Conservation (phyloP, 139 green algal genomes). For the Closterium sp. region DNA sequence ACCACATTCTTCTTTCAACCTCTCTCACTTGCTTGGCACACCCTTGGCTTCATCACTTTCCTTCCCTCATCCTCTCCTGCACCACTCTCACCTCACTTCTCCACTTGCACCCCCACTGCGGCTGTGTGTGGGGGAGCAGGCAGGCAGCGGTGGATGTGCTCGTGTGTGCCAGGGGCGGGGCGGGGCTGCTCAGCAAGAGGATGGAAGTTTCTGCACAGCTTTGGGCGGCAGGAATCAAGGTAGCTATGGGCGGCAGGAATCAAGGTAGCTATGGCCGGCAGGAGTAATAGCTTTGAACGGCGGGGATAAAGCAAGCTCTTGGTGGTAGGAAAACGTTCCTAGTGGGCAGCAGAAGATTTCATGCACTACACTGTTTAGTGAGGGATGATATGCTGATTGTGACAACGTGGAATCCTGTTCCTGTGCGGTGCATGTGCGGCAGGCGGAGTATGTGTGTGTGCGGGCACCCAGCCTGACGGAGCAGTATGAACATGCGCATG, state of each 20-base stretch:
- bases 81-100: background rate
- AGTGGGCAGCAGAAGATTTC: background rate
- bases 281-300: background rate
- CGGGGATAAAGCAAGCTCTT: background rate
- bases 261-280: slow-evolving; percentile 14
- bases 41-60: background rate
- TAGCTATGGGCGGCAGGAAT: background rate
- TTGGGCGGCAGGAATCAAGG: slow-evolving; percentile 68
- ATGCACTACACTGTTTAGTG: background rate
- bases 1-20: background rate
- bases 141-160: slow-evolving; percentile 64
- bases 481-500: slow-evolving; percentile 79
- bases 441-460: slow-evolving; percentile 66
- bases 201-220: slow-evolving; percentile 66
- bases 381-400: background rate
- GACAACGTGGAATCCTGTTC: background rate
- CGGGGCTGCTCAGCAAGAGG: slow-evolving; percentile 68
- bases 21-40: background rate
- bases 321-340: too few relatives aligned
- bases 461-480: slow-evolving; percentile 64
- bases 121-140: background rate
- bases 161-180: slow-evolving; percentile 70
- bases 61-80: background rate
- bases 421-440: background rate
- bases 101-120: background rate